phyloP scores from a whole-genome alignment of 2,329 filamentous ascomycete species.

The Cladobotryum protrusum region DNA sequence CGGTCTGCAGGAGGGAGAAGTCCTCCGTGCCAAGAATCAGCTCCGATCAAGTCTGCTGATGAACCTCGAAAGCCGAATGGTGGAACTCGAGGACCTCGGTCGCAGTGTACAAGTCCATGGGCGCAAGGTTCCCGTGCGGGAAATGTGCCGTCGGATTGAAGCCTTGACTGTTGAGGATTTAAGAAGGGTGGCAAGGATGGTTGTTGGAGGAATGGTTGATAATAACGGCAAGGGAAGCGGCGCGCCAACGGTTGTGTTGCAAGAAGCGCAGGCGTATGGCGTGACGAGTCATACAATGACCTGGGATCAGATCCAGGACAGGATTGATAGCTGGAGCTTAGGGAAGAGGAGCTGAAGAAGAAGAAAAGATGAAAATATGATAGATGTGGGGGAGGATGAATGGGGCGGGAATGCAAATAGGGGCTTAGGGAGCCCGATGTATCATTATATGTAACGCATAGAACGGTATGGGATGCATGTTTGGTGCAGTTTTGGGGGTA shows the following conservation, averaged over 20 bases:
- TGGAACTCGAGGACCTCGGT: slow-evolving; percentile 92
- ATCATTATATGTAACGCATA: neutral
- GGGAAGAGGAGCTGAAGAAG: slow-evolving; percentile 45
- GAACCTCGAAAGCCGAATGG: slow-evolving; percentile 97
- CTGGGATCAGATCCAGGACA: slow-evolving; percentile 87
- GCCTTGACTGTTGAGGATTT: slow-evolving; percentile 73
- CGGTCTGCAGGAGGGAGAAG: slow-evolving; percentile 67
- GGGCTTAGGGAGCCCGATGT: neutral
- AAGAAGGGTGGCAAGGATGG: slow-evolving; percentile 68
- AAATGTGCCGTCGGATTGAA: slow-evolving; percentile 90
- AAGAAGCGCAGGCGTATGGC: slow-evolving; percentile 76
- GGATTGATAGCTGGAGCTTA: slow-evolving; percentile 77
- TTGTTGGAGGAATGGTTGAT: slow-evolving; percentile 69
- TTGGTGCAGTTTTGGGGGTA: too few species aligned
- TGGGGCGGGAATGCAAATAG: too few species aligned
- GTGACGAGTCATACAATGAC: slow-evolving; percentile 60
- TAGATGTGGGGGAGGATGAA: too few species aligned
- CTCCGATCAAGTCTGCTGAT: slow-evolving; percentile 83
- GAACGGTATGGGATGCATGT: neutral
- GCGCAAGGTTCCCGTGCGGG: slow-evolving; percentile 79
- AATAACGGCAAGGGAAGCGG: slow-evolving; percentile 77
- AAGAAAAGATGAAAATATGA: too few species aligned
- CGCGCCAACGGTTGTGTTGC: slow-evolving; percentile 86
- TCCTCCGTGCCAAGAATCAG: slow-evolving; percentile 94
- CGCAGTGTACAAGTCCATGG: slow-evolving; percentile 96